Evolutionary conservation across 2,329 filamentous ascomycete species (phyloP).

Genomic region (Pleomassaria siparia): DNA sequence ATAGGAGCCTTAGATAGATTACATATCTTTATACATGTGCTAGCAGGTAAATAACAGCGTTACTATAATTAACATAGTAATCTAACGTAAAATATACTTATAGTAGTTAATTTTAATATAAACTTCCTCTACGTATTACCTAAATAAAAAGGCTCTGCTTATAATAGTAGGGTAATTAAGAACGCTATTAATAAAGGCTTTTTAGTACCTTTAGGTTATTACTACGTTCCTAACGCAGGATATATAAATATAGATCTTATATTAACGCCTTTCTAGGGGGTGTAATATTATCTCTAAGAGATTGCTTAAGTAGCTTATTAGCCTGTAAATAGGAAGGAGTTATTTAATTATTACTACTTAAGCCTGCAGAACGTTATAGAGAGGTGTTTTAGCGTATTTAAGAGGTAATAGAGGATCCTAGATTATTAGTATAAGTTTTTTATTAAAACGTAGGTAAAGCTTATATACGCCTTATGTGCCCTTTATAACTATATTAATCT

Average conservation of each 20-base stretch:
- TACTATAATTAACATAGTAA: neutral
- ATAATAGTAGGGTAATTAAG: neutral
- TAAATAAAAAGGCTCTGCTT: neutral
- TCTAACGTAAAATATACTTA: slow-evolving; percentile 1
- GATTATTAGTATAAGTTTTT: neutral
- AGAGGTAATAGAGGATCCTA: neutral
- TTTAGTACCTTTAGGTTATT: neutral
- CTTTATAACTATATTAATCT: slow-evolving; percentile 3
- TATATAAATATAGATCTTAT: no score
- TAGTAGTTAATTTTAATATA: slow-evolving; percentile 4
- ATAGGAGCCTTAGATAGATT: slow-evolving; percentile 2
- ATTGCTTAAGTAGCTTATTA: neutral
- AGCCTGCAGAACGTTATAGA: slow-evolving; percentile 1
- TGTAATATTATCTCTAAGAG: slow-evolving; percentile 2
- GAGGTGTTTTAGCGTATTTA: slow-evolving; percentile 5
- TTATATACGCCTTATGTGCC: slow-evolving; percentile 1
- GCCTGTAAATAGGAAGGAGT: neutral
- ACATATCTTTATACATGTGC: neutral
- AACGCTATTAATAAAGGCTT: neutral
- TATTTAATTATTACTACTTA: slow-evolving; percentile 4
- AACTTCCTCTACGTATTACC: slow-evolving; percentile 6
- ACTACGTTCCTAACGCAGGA: neutral
- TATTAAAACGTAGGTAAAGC: no score
- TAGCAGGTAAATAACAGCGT: neutral
- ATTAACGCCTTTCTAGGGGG: no score